These are phyloP conservation scores for Aphanomyces astaci DNA, from an alignment of 352 stramenopile species.

Conservation along the genomic window DNA sequence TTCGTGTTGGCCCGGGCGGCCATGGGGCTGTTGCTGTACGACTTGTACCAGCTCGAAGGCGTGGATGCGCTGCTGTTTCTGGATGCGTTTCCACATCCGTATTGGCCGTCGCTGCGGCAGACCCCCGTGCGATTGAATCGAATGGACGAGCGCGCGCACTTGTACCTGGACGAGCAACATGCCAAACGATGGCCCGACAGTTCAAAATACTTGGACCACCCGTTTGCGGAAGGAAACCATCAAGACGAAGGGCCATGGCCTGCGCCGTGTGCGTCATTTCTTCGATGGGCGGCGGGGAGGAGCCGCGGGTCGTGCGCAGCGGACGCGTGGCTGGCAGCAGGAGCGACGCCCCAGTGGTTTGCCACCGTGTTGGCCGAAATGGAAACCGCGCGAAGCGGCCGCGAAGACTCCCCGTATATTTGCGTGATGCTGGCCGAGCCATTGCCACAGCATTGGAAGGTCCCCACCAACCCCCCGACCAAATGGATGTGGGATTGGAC, in stretches of 20 bases:
- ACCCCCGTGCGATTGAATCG: not conserved
- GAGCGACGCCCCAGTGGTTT: not conserved
- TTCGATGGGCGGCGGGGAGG: not conserved
- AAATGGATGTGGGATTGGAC: not conserved
- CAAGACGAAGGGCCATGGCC: not conserved
- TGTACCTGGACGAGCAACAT: not conserved
- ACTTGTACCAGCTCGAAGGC: constrained; percentile 10
- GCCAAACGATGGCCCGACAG: not conserved
- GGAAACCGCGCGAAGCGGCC: no score
- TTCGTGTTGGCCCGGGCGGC: not conserved
- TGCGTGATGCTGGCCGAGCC: not conserved
- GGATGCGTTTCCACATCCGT: constrained; percentile 1
- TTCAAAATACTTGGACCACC: not conserved
- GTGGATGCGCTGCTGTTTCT: not conserved
- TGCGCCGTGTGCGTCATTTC: not conserved
- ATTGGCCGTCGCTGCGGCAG: not conserved
- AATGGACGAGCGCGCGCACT: not conserved
- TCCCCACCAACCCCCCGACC: not conserved
- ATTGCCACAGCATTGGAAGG: not conserved
- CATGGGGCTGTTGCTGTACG: not conserved
- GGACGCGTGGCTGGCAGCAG: not conserved
- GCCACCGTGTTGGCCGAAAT: not conserved
- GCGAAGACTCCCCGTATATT: not conserved
- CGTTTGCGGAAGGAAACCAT: no score
- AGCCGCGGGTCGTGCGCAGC: not conserved